phyloP scores from a whole-genome alignment of 2,329 filamentous ascomycete species.

The Leptographium procerum region DNA sequence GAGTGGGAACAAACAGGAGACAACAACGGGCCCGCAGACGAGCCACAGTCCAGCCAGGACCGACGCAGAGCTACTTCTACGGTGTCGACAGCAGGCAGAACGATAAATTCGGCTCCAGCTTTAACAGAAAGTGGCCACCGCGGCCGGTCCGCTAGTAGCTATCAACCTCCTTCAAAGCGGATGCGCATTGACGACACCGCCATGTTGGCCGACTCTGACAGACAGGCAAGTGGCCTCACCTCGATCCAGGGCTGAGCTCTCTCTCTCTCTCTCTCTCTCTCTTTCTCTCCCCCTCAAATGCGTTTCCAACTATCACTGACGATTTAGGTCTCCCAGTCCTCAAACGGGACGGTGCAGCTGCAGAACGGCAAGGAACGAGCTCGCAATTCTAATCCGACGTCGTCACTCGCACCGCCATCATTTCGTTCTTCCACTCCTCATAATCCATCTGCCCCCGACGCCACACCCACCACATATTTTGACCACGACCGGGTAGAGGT shows the following conservation, averaged over 20 bases:
- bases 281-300: too few species aligned
- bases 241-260: neutral
- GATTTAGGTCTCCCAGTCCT: slow-evolving; percentile 12
- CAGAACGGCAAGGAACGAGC: slow-evolving; percentile 18
- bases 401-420: neutral
- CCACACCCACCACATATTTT: slow-evolving; percentile 41
- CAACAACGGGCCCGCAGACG: too few species aligned
- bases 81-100: neutral
- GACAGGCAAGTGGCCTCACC: neutral
- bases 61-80: neutral
- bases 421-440: neutral
- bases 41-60: neutral
- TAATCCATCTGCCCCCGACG: neutral
- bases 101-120: neutral
- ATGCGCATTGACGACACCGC: slow-evolving; percentile 3
- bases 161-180: slow-evolving; percentile 7
- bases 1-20: too few species aligned
- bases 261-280: neutral
- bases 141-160: neutral
- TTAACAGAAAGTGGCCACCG: neutral
- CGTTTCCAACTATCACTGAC: too few species aligned
- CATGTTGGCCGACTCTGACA: slow-evolving; percentile 7
- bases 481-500: slow-evolving; percentile 90
- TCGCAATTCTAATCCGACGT: neutral
- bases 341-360: slow-evolving; percentile 42